Evolutionary conservation across 805 yeast genomes (phyloP).

Genomic region (Lachancea kluyveri): DNA sequence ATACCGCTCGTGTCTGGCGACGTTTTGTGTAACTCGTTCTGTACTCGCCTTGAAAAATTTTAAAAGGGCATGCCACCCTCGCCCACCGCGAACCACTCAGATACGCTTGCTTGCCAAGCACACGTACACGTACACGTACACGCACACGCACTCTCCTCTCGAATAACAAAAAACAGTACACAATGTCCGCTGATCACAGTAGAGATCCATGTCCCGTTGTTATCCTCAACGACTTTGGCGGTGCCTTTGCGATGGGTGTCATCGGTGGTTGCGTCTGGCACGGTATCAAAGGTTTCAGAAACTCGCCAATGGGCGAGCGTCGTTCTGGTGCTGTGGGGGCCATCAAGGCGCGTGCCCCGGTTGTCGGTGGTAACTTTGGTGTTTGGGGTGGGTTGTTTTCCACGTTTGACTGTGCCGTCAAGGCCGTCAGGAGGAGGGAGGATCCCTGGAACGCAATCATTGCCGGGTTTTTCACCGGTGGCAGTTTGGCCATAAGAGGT

Average conservation of each 20-base stretch:
- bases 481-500: constrained; percentile 95
- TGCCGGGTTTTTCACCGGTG: constrained; percentile 98
- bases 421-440: constrained; percentile 93
- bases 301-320: constrained; percentile 96
- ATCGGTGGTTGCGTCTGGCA: constrained; percentile 99
- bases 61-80: no score
- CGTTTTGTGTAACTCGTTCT: no score
- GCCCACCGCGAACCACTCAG: no score
- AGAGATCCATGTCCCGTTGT: constrained; percentile 99
- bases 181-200: constrained; percentile 93
- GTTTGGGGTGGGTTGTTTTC: constrained; percentile 99
- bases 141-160: no score
- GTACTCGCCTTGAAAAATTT: no score
- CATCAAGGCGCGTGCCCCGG: constrained; percentile 94
- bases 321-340: constrained; percentile 84
- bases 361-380: constrained; percentile 98
- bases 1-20: no score
- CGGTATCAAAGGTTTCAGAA: constrained; percentile 97
- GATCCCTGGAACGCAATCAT: constrained; percentile 98
- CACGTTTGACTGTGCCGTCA: constrained; percentile 90
- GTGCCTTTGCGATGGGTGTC: constrained; percentile 98
- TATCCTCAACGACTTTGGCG: constrained; percentile 94
- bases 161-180: no score
- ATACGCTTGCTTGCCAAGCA: no score
- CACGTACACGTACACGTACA: no score